These are phyloP conservation scores for Xerocomus potaroensis DNA, from an alignment of 768 basidiomycete species.

Conservation along the genomic window DNA sequence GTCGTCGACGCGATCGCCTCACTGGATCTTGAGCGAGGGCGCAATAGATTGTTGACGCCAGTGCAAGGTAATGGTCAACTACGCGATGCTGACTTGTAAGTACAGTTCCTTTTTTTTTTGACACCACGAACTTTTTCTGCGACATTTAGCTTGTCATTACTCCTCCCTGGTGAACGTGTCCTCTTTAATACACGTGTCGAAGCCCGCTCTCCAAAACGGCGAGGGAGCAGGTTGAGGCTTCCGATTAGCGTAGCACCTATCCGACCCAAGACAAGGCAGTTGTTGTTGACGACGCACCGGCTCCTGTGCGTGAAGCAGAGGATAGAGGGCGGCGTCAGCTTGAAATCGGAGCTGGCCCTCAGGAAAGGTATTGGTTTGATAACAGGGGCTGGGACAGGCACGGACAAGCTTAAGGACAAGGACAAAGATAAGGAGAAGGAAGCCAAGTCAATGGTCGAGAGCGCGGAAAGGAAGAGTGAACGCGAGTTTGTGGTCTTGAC, in stretches of 20 bases:
- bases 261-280: constrained; percentile 48
- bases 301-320: constrained; percentile 54
- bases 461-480: constrained; percentile 50
- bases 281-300: constrained; percentile 54
- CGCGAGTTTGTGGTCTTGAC: constrained; percentile 59
- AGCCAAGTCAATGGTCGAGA: constrained; percentile 39
- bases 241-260: constrained; percentile 45
- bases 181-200: constrained; percentile 53
- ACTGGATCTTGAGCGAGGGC: constrained; percentile 42
- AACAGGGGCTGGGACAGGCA: too few species aligned
- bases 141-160: constrained; percentile 36
- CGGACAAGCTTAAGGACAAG: constrained; percentile 26
- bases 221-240: constrained; percentile 53
- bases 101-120: background rate
- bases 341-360: constrained; percentile 53
- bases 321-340: constrained; percentile 31
- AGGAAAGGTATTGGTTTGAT: constrained; percentile 12
- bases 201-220: constrained; percentile 47
- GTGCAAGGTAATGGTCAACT: constrained; percentile 43
- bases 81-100: constrained; percentile 42
- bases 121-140: too few species aligned
- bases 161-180: constrained; percentile 45
- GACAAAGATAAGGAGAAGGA: constrained; percentile 47
- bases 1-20: constrained; percentile 33
- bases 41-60: constrained; percentile 51